Percentiles rank a stretch among this genome's conserved stretches.
phyloP scores from a whole-genome alignment of 768 basidiomycete genomes.

The Mycena maculata region DNA sequence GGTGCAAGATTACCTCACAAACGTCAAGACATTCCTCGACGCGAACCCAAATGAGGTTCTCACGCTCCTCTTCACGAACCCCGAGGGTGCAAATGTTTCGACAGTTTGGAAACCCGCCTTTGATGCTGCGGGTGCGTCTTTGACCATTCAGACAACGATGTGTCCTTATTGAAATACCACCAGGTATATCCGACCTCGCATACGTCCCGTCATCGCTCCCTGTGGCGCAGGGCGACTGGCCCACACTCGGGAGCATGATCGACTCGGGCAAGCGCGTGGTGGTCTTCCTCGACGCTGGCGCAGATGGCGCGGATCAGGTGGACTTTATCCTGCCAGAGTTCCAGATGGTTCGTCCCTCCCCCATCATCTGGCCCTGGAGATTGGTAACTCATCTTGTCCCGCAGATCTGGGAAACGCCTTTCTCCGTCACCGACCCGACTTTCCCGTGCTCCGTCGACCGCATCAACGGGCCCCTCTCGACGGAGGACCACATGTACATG shows the following conservation, averaged over 20 bases:
- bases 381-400: neutral
- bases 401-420: slow-evolving; percentile 71
- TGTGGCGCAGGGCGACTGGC: slow-evolving; percentile 52
- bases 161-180: neutral
- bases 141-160: neutral
- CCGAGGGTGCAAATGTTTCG: slow-evolving; percentile 61
- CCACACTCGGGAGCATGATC: slow-evolving; percentile 60
- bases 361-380: neutral
- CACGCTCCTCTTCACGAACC: slow-evolving; percentile 75
- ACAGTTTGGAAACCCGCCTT: slow-evolving; percentile 66
- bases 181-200: slow-evolving; percentile 56
- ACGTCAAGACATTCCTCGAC: slow-evolving; percentile 66
- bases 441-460: slow-evolving; percentile 69
- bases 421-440: slow-evolving; percentile 57
- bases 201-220: slow-evolving; percentile 62
- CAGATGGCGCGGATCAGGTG: slow-evolving; percentile 33
- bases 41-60: slow-evolving; percentile 75
- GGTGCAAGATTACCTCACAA: slow-evolving; percentile 59
- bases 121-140: slow-evolving; percentile 54
- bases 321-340: slow-evolving; percentile 53
- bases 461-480: slow-evolving; percentile 58
- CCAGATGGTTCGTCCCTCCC: slow-evolving; percentile 44
- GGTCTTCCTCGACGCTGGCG: slow-evolving; percentile 56
- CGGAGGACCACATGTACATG: slow-evolving; percentile 65
- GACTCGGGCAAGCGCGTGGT: slow-evolving; percentile 58